Evolutionary conservation across 1,284 basidiomycete species (phyloP), one percentile per base, ranked within the genome.

Genomic region (Melampsora larici-populina): DNA sequence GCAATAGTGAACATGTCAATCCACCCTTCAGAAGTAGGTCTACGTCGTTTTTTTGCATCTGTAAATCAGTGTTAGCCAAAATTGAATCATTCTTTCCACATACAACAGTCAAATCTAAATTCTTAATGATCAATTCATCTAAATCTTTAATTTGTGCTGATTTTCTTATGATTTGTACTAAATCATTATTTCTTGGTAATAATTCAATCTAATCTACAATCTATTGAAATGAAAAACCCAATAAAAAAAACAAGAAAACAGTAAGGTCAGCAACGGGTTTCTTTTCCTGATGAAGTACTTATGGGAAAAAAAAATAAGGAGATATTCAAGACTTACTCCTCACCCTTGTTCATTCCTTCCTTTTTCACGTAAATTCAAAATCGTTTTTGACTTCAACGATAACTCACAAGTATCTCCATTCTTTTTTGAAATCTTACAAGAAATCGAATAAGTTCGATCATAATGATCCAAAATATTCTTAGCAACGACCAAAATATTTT

Each of bases 1-100:
- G n/a, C n/a, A n/a, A n/a, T n/a, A n/a, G n/a, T n/a, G n/a, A n/a
- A n/a, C n/a, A n/a, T n/a, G n/a, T n/a, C n/a, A n/a, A n/a, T n/a
- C n/a, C n/a, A n/a, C n/a, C n/a, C n/a, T n/a, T n/a, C n/a, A n/a
- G n/a, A n/a, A n/a, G n/a, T n/a, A n/a, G n/a, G n/a, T n/a, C n/a
- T n/a, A n/a, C n/a, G n/a, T n/a, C n/a, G n/a, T n/a, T n/a, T n/a
- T n/a, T n/a, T n/a, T n/a, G n/a, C n/a, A n/a, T n/a, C n/a, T n/a
- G n/a, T n/a, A n/a, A n/a, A n/a, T n/a, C n/a, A n/a, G n/a, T n/a
- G n/a, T n/a, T n/a, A n/a, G n/a, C n/a, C n/a, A n/a, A n/a, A n/a
- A n/a, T n/a, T n/a, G n/a, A n/a, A n/a, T n/a, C n/a, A 82, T 94
- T 93, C 96, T 98, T 99, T n/a, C 92, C 91, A 73, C 95, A 88